A percentile compares a stretch with the other conserved stretches of the same genome.
These are phyloP conservation scores for Sedum album DNA, from an alignment of 164 flowering plant species.

Conservation along the genomic window DNA sequence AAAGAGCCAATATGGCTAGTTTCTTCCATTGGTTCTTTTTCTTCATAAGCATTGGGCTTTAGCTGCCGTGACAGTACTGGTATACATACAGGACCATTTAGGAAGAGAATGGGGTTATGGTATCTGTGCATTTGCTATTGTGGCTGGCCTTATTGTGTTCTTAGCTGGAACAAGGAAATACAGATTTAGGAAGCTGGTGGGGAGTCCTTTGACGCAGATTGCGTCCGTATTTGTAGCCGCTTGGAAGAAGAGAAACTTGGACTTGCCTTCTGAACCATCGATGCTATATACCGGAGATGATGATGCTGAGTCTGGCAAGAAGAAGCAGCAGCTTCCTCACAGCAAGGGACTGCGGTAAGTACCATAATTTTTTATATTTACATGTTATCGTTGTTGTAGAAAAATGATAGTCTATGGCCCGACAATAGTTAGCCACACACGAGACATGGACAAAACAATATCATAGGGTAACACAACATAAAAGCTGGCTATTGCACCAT, in stretches of 20 bases:
- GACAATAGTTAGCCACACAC: not conserved
- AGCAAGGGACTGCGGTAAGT: slow-evolving; percentile 1
- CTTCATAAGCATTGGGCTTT: slow-evolving; percentile 81
- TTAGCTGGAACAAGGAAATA: slow-evolving; percentile 51
- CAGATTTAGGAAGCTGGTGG: slow-evolving; percentile 80
- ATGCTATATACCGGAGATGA: slow-evolving; percentile 2
- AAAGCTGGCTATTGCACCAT: slow-evolving; percentile 2
- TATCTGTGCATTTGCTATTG: slow-evolving; percentile 56
- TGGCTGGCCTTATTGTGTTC: slow-evolving; percentile 19
- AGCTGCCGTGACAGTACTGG: slow-evolving; percentile 33
- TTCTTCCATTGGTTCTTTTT: slow-evolving; percentile 98
- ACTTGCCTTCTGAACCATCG: slow-evolving; percentile 54
- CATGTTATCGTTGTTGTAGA: too few species aligned
- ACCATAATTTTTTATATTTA: not conserved
- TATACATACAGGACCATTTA: slow-evolving; percentile 53
- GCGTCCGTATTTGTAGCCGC: slow-evolving; percentile 62
- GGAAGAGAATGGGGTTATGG: slow-evolving; percentile 91
- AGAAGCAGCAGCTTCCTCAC: slow-evolving; percentile 7
- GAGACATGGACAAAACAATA: not conserved
- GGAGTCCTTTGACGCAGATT: slow-evolving; percentile 84
- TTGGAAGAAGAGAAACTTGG: slow-evolving; percentile 50
- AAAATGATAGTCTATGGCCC: not conserved
- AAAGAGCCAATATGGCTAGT: slow-evolving; percentile 40
- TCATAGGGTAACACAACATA: not conserved
- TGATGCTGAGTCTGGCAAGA: slow-evolving; percentile 6